These are phyloP conservation scores for Rhizophora mangle DNA, from an alignment of 345 rosid species.

Conservation along the genomic window DNA sequence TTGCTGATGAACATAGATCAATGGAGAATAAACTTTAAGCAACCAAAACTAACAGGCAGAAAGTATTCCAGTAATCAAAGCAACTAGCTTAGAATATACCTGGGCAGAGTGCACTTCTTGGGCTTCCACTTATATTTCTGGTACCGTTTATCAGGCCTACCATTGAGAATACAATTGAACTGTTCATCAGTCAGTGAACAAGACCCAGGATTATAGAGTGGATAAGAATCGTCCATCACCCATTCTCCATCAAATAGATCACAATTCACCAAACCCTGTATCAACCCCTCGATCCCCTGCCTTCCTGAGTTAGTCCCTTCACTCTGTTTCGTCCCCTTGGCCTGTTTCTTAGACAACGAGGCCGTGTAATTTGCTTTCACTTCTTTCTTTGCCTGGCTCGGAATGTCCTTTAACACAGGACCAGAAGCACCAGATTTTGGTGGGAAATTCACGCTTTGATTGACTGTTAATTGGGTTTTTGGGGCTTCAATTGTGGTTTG, in stretches of 20 bases:
- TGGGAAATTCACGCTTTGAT: conserved; percentile 17
- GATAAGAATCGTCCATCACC: conserved; percentile 85
- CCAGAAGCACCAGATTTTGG: conserved; percentile 17
- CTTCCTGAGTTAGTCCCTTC: conserved; percentile 33
- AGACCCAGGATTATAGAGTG: conserved; percentile 83
- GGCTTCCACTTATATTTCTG: conserved; percentile 92
- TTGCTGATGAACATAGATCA: neutral
- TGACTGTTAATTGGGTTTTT: conserved; percentile 7
- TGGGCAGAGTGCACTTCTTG: conserved; percentile 72
- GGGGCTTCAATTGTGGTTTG: conserved; percentile 25
- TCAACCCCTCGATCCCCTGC: conserved; percentile 42
- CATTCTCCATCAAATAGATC: conserved; percentile 84
- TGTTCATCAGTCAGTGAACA: conserved; percentile 81
- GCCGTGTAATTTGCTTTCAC: conserved; percentile 39
- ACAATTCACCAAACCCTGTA: conserved; percentile 54
- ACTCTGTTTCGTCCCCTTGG: conserved; percentile 28
- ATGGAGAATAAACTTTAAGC: neutral
- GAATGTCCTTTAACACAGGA: neutral
- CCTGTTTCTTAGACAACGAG: conserved; percentile 34
- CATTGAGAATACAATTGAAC: conserved; percentile 69
- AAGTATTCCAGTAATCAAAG: neutral
- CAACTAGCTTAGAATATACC: conserved; percentile 33
- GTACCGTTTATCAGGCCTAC: conserved; percentile 73
- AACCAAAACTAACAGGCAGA: neutral
- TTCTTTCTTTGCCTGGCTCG: conserved; percentile 22